Evolutionary conservation across 1,284 basidiomycete genomes (phyloP), one percentile per base, ranked within the genome.

Genomic region (Ustilago sp.): DNA sequence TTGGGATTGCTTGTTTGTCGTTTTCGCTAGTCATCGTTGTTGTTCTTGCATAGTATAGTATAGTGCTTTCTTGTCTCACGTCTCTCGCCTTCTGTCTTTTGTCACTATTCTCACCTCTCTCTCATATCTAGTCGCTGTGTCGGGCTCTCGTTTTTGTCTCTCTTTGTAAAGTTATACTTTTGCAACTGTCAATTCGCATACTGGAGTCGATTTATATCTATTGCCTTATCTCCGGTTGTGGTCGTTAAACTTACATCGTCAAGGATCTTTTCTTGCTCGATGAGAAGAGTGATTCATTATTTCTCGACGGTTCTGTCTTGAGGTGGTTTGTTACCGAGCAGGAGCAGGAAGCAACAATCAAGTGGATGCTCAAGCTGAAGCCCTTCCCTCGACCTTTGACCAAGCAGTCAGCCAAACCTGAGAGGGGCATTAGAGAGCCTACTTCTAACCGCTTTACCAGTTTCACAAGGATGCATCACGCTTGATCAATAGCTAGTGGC

Each of bases 31-130:
- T 63, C 15, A 35, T 47, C 52, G 17, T 47, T 31, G 13, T 45
- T 32, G 41, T 58, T 31, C 23, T 62, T 53, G 63, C 55, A 55
- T 59, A 52, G 55, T 58, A 48, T 39, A 35, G 58, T 23, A 45
- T 28, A 28, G 23, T 56, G 13, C 28, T 41, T 7, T 38, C 3
- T 52, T 36, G 39, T 70, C 47, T 61, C 47, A 57, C 36, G 17
- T 31, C 31, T 35, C 34, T 41, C 52, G 62, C 53, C 69, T 23
- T 35, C 23, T 41, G 52, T 58, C 53, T 64, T 23, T 47, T 65
- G 60, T 53, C 32, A 12, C 43, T 31, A 31, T 53, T 43, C 23
- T 28, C 43, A 57, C 51, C 63, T 13, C 43, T 60, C 59, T 36
- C 35, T 58, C 11, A n/a, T 15, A 19, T 45, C 43, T 19, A n/a